These are phyloP conservation scores for Fomitopsis pulvina DNA, from an alignment of 768 basidiomycete genomes.

Conservation along the genomic window DNA sequence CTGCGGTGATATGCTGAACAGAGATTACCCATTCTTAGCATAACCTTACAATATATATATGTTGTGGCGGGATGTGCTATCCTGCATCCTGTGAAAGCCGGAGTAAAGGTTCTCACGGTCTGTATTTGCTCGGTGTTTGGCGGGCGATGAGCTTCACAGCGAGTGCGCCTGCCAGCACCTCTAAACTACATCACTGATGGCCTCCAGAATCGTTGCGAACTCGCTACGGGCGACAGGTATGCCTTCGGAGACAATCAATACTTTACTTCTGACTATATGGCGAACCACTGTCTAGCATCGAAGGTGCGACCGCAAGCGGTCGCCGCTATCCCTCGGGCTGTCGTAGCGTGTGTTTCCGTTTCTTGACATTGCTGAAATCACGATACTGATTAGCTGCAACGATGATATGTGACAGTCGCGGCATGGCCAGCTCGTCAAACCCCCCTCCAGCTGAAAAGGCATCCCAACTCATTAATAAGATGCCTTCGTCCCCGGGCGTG, in stretches of 20 bases:
- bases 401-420: slow-evolving; percentile 40
- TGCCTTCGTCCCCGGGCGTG: slow-evolving; percentile 78
- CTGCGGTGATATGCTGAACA: no score
- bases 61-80: no score
- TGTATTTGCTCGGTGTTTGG: slow-evolving; percentile 3
- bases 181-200: slow-evolving; percentile 33
- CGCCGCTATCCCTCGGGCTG: slow-evolving; percentile 22
- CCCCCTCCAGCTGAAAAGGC: slow-evolving; percentile 83
- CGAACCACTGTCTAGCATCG: slow-evolving; percentile 1
- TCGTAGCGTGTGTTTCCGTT: slow-evolving; percentile 20
- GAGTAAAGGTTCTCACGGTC: slow-evolving; percentile 1
- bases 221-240: slow-evolving; percentile 56
- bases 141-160: background rate
- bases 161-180: slow-evolving; percentile 3
- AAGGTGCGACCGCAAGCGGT: slow-evolving; percentile 44
- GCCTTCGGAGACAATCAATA: slow-evolving; percentile 9
- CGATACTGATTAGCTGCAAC: background rate
- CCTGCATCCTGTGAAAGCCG: no score
- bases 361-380: background rate
- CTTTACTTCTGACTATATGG: background rate
- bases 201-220: slow-evolving; percentile 65
- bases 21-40: no score
- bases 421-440: slow-evolving; percentile 53
- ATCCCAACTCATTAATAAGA: slow-evolving; percentile 81
- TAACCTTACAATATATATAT: no score